Evolutionary conservation across 2,329 filamentous ascomycete species (phyloP).

Genomic region (Aphanoascus verrucosus): DNA sequence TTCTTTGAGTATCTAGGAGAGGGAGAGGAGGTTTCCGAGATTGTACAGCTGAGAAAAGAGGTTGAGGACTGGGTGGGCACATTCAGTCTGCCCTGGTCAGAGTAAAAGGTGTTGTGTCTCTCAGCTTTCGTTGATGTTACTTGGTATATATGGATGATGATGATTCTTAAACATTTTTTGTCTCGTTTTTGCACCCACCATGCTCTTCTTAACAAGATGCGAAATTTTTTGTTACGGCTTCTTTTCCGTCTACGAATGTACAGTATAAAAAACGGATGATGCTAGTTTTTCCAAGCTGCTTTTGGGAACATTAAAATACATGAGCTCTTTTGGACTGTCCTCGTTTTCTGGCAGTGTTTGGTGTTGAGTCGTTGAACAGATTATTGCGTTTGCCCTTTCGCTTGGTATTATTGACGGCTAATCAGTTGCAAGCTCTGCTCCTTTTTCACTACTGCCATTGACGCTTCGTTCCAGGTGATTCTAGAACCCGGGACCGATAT

Average conservation of each 20-base stretch:
- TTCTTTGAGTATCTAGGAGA: constrained; percentile 82
- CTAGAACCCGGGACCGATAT: too few species aligned
- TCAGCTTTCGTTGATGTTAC: background rate
- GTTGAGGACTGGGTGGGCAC: constrained; percentile 76
- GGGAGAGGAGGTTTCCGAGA: constrained; percentile 68
- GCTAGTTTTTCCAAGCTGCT: background rate
- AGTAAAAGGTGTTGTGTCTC: constrained; percentile 46
- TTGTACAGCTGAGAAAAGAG: constrained; percentile 77
- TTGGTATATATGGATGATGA: constrained; percentile 2
- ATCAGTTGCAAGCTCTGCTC: too few species aligned
- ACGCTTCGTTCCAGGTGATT: too few species aligned
- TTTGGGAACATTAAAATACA: background rate
- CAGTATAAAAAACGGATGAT: constrained; percentile 1
- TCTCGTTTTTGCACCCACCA: background rate
- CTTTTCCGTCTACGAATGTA: background rate
- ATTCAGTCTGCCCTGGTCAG: constrained; percentile 78
- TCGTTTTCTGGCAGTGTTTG: background rate
- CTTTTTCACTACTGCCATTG: too few species aligned
- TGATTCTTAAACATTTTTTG: background rate
- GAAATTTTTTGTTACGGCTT: background rate
- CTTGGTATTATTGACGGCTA: too few species aligned
- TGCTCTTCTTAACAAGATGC: constrained; percentile 11
- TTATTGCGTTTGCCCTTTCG: too few species aligned
- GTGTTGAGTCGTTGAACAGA: too few species aligned
- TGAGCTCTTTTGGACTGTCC: background rate